Base-by-base conservation (phyloP, 768 basidiomycete species). In the Pholiota molesta region DNA sequence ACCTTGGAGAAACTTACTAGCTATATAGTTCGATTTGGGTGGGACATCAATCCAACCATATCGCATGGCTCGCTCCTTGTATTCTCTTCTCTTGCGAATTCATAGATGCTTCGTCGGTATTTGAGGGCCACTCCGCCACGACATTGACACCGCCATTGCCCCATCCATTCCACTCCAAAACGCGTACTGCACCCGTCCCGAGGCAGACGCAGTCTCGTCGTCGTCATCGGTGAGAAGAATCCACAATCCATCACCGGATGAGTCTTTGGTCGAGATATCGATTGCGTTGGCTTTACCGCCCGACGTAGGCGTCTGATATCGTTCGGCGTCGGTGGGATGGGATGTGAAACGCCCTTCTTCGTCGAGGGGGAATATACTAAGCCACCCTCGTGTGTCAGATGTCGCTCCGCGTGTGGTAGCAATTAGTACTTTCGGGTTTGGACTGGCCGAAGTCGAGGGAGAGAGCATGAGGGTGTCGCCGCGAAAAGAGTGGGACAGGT, bases 211-310 rank as follows among this genome's bases (percentile, higher is more conserved):
- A 2, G 71, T 69, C 14, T 66, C 62, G 51, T 80, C 77, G 51
- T 79, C 76, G 58, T 84, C 83, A 63, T 85, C 83, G 8, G 83
- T 84, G 0, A 85, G 71, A 0, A 82, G 57, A 16, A 85, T 78
- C 82, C 82, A 85, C 10, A 81, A 68, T 0, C 74, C 78, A 11
- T 73, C 72, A 6, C 62, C 56, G 13, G 45, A 63, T 2, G 53
- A 26, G 39, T 57, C 56, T 62, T 81, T 81, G 8, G 73, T 58
- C 6, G 74, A 62, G 6, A 84, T 58, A 58, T 84, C 83, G 10
- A 84, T 73, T 3, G 82, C 84, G 59, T 84, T 79, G 13, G 84
- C 84, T 71, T 81, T 83, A 1, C 84, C 83, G 13, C 81, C 81
- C 0, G 79, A 79, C 1, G 82, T 84, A 1, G 75, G 73, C 0